Percentiles rank a stretch among this genome's conserved stretches.
Conservation (phyloP, 2,329 filamentous ascomycete genomes). For the Verticillium nubilum region DNA sequence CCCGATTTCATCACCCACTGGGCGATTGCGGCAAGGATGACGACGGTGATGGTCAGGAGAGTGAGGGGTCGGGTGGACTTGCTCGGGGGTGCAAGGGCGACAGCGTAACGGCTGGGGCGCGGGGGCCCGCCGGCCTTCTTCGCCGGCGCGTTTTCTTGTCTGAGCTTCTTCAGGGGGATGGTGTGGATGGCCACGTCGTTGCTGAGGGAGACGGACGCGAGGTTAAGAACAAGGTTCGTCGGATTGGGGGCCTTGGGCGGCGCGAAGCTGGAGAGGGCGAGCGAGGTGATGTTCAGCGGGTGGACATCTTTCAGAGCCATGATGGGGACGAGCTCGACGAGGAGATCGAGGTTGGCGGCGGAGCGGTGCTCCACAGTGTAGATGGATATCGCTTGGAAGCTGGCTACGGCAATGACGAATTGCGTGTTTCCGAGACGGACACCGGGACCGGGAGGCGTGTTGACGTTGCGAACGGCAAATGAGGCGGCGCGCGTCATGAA, state of each 20-base stretch:
- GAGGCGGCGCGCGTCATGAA: conserved; percentile 70
- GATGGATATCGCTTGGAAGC: conserved; percentile 65
- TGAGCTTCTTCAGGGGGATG: conserved; percentile 56
- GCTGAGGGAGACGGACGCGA: conserved; percentile 76
- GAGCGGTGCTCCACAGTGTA: conserved; percentile 68
- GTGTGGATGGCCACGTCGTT: conserved; percentile 77
- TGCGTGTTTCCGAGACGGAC: conserved; percentile 59
- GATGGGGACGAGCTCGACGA: conserved; percentile 47
- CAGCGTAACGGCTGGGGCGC: conserved; percentile 61
- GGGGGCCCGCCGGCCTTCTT: conserved; percentile 31
- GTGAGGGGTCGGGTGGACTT: conserved; percentile 35
- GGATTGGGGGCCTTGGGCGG: conserved; percentile 42
- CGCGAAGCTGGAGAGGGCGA: conserved; percentile 53
- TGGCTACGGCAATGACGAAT: conserved; percentile 74
- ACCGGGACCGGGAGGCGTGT: conserved; percentile 44
- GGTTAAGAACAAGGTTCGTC: conserved; percentile 52
- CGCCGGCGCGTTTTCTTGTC: conserved; percentile 9
- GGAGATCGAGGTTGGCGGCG: conserved; percentile 38
- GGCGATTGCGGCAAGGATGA: conserved; percentile 47
- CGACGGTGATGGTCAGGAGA: conserved; percentile 56
- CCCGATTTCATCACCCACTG: conserved; percentile 37
- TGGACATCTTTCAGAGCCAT: conserved; percentile 50
- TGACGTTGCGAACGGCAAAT: conserved; percentile 69
- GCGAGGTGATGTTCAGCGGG: conserved; percentile 50
- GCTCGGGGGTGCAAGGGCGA: conserved; percentile 51